Conservation (phyloP, 2,329 filamentous ascomycete genomes). For the Ophiocordyceps camponoti-floridani region DNA sequence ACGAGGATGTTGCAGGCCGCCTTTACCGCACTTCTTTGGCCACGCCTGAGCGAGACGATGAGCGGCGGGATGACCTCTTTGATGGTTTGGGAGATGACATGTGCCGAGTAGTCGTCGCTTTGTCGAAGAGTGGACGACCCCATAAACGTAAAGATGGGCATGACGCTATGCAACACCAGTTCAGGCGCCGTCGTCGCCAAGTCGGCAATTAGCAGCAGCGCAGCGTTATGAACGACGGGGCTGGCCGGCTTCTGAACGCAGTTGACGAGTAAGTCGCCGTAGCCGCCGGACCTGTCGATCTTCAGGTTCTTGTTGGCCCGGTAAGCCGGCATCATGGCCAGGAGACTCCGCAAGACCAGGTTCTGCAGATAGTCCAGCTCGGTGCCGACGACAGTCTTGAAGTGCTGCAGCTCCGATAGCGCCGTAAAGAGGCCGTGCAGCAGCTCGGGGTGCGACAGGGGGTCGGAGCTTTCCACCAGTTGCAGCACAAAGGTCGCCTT, state of each 20-base stretch:
- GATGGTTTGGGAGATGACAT: slow-evolving; percentile 90
- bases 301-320: slow-evolving; percentile 41
- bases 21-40: slow-evolving; percentile 58
- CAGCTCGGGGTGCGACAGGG: slow-evolving; percentile 57
- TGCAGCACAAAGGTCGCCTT: slow-evolving; percentile 79
- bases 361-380: slow-evolving; percentile 84
- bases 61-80: slow-evolving; percentile 85
- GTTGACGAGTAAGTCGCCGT: slow-evolving; percentile 81
- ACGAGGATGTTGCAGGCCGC: slow-evolving; percentile 81
- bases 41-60: slow-evolving; percentile 67
- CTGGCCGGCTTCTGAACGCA: slow-evolving; percentile 85
- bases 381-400: slow-evolving; percentile 63
- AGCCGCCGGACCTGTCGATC: slow-evolving; percentile 63
- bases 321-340: slow-evolving; percentile 67
- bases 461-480: slow-evolving; percentile 64
- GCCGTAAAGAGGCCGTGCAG: slow-evolving; percentile 66
- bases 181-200: slow-evolving; percentile 80
- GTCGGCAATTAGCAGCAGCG: slow-evolving; percentile 71
- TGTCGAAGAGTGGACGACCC: slow-evolving; percentile 79
- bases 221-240: slow-evolving; percentile 84
- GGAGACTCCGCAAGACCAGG: slow-evolving; percentile 62
- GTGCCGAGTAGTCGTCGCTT: slow-evolving; percentile 90
- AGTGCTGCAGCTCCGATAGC: slow-evolving; percentile 73
- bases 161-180: slow-evolving; percentile 85
- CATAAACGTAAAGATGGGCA: slow-evolving; percentile 99